Conservation (phyloP, 2,329 filamentous ascomycete genomes). For the Aspergillus pseudotamarii region DNA sequence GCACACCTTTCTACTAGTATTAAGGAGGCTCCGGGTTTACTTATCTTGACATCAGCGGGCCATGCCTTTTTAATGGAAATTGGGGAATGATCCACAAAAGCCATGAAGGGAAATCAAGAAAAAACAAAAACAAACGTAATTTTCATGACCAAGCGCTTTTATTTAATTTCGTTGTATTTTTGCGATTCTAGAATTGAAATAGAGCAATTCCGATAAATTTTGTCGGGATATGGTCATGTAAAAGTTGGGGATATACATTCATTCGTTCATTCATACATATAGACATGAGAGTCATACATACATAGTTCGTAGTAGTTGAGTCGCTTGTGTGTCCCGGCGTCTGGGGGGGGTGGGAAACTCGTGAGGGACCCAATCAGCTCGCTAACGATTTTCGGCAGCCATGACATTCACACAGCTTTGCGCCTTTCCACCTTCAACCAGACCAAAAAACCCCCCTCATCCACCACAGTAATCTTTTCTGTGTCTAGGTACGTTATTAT, state of each 20-base stretch:
- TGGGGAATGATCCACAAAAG: constrained; percentile 14
- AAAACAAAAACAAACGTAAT: constrained; percentile 5
- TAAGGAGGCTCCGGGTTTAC: constrained; percentile 20
- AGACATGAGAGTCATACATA: background rate
- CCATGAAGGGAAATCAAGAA: background rate
- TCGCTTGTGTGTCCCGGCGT: constrained; percentile 34
- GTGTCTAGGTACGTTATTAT: constrained; percentile 38
- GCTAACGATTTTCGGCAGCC: constrained; percentile 49
- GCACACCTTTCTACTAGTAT: constrained; percentile 14
- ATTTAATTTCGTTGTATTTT: constrained; percentile 2
- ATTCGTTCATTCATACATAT: background rate
- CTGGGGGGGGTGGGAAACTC: constrained; percentile 23
- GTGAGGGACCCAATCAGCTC: constrained; percentile 38
- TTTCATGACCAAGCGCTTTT: constrained; percentile 1
- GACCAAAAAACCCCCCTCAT: constrained; percentile 41
- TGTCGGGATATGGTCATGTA: background rate
- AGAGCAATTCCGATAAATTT: background rate
- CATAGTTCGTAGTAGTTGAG: constrained; percentile 1
- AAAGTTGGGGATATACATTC: background rate
- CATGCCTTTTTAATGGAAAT: constrained; percentile 15
- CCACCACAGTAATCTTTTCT: constrained; percentile 39
- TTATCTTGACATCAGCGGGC: constrained; percentile 19
- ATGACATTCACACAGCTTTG: constrained; percentile 44
- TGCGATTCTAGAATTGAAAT: background rate
- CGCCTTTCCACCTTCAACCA: constrained; percentile 38